Evolutionary conservation across 225 moss, liverwort and hornwort genomes (phyloP), one percentile per base, ranked within the genome.

Genomic region (Sphagnum contortum): DNA sequence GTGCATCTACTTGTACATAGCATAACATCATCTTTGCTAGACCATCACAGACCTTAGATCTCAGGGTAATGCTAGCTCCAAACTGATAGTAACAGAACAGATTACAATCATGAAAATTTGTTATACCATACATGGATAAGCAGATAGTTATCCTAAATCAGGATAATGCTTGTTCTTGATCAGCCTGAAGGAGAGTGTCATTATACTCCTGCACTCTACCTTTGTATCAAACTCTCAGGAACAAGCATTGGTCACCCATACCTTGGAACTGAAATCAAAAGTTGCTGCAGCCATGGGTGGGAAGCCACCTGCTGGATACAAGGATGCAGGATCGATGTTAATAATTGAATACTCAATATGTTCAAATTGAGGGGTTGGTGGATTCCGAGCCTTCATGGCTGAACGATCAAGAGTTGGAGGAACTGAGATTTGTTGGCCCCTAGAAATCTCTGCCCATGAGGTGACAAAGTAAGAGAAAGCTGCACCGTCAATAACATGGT

Each of bases 371-470:
- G 77, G 66, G 57, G 45, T 5, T 2, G 82, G 82, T 4, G 84
- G 76, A 9, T 66, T 5, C 57, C 79, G 78, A 4, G 82, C 79
- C 50, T 62, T 65, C 75, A 90, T 56, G 44, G 71, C 49, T 5
- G 72, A 65, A 29, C 90, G 85, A 57, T 90, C 90, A 5, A 90
- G 73, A 65, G 76, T 50, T 12, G 85, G 85, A 66, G 29, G 57
- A 6, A 63, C 12, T n/a, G 75, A 5, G 4, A 76, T 47, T 8
- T 71, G 71, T 29, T 62, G 71, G 49, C 80, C 87, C 46, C 75
- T 70, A 13, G 78, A 59, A 62, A 79, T 73, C 52, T 72, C 68
- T 53, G 87, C 85, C 90, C 90, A 90, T 2, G 82, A 68, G 5
- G 53, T 53, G 5, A 85, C 73, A 14, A 90, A 87, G 52, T 71